phyloP scores from a whole-genome alignment of 495 filamentous ascomycete genomes.

The Xylaria scruposa region DNA sequence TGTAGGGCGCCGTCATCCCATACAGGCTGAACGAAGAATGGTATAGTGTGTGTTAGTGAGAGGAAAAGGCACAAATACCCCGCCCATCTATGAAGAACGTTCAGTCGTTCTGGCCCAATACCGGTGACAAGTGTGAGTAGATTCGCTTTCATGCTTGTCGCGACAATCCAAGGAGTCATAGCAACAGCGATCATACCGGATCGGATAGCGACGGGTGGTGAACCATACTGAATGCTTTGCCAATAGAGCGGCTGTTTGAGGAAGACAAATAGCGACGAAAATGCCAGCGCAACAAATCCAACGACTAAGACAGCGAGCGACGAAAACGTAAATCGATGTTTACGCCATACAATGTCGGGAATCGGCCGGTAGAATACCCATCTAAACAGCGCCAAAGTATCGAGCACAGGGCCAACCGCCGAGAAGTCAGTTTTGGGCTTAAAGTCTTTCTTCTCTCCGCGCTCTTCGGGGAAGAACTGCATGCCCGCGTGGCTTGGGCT shows the following conservation, averaged over 20 bases:
- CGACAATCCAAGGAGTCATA: constrained; percentile 93
- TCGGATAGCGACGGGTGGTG: constrained; percentile 87
- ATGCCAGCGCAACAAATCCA: constrained; percentile 67
- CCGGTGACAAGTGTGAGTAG: constrained; percentile 84
- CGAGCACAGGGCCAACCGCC: constrained; percentile 73
- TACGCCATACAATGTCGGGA: constrained; percentile 67
- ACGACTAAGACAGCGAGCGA: constrained; percentile 73
- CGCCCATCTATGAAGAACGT: constrained; percentile 91
- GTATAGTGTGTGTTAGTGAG: constrained; percentile 80
- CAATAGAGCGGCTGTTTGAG: constrained; percentile 85
- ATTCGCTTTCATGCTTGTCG: constrained; percentile 90
- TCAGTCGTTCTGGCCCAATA: constrained; percentile 89
- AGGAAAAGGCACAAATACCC: constrained; percentile 88
- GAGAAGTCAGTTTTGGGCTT: constrained; percentile 72
- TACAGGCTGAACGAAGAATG: constrained; percentile 88
- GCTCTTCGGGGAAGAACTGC: constrained; percentile 74
- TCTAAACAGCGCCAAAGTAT: constrained; percentile 75
- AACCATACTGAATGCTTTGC: constrained; percentile 80
- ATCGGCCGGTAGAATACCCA: constrained; percentile 88
- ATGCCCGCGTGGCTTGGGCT: constrained; percentile 67
- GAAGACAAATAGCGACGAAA: constrained; percentile 82
- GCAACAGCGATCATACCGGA: constrained; percentile 93
- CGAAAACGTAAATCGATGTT: constrained; percentile 73
- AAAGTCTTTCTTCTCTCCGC: constrained; percentile 58
- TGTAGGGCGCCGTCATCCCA: constrained; percentile 76